Percentiles rank a stretch among this genome's conserved stretches.
phyloP scores from a whole-genome alignment of 1,284 basidiomycete species.

The Rhodotorula sp. region DNA sequence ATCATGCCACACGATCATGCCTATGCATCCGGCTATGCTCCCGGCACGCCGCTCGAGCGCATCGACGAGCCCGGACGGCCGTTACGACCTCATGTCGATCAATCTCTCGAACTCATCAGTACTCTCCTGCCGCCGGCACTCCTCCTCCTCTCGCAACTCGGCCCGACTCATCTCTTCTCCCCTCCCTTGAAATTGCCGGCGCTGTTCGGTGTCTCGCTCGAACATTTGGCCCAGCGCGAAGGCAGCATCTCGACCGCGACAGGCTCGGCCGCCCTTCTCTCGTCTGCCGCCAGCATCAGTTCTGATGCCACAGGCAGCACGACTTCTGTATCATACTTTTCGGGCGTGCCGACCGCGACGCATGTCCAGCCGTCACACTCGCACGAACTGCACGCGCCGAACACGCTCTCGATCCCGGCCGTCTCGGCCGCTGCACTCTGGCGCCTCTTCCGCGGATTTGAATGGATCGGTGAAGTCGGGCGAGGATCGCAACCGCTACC shows the following conservation, averaged over 20 bases:
- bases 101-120: constrained; percentile 36
- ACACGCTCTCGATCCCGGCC: constrained; percentile 42
- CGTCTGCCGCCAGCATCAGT: constrained; percentile 31
- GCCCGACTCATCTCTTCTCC: constrained; percentile 41
- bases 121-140: constrained; percentile 40
- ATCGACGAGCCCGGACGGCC: constrained; percentile 16
- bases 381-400: constrained; percentile 44
- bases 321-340: constrained; percentile 20
- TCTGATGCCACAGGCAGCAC: constrained; percentile 36
- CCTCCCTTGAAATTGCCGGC: constrained; percentile 33
- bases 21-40: constrained; percentile 1
- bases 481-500: constrained; percentile 25
- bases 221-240: constrained; percentile 13
- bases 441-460: constrained; percentile 41
- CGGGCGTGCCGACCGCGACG: constrained; percentile 12
- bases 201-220: constrained; percentile 27
- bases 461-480: constrained; percentile 43
- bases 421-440: constrained; percentile 43
- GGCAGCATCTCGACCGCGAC: constrained; percentile 22
- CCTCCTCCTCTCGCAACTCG: constrained; percentile 42
- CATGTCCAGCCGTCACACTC: constrained; percentile 26
- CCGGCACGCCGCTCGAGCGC: constrained; percentile 10
- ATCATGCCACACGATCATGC: constrained; percentile 23
- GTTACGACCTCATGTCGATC: constrained; percentile 17
- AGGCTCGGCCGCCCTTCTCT: constrained; percentile 17